A percentile compares a stretch with the other conserved stretches of the same genome.
These are phyloP conservation scores for Solanum hybrid DNA, from an alignment of 305 asterid species.

Conservation along the genomic window DNA sequence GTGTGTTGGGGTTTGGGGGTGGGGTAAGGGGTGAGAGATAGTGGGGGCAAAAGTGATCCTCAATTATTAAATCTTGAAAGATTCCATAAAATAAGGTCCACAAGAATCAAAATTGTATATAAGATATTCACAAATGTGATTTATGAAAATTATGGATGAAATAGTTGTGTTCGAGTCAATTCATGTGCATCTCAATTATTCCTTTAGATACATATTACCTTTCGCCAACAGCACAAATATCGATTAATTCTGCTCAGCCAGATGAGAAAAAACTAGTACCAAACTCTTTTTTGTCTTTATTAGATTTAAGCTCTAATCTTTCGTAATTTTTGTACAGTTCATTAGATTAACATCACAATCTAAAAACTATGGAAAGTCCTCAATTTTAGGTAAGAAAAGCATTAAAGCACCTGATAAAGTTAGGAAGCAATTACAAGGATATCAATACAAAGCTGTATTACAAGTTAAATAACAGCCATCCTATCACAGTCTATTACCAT, in stretches of 20 bases:
- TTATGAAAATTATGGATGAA: background rate
- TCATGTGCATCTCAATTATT: background rate
- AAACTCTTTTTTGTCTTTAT: background rate
- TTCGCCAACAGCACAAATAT: rapidly evolving
- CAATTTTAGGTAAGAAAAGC: constrained; percentile 24
- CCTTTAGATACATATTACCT: rapidly evolving
- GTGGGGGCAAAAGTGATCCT: background rate
- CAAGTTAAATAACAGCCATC: constrained; percentile 5
- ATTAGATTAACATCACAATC: background rate
- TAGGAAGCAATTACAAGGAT: background rate
- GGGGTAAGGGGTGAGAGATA: background rate
- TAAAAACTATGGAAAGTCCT: constrained; percentile 12
- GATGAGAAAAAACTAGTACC: background rate
- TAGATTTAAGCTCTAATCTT: background rate
- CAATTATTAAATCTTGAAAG: background rate
- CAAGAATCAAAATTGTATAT: constrained; percentile 4
- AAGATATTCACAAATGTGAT: background rate
- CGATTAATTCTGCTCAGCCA: background rate
- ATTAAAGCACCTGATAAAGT: background rate
- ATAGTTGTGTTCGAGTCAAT: background rate
- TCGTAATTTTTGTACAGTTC: background rate
- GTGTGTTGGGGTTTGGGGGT: background rate
- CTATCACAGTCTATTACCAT: constrained; percentile 16
- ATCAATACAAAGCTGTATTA: background rate
- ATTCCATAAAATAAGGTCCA: background rate